A percentile compares a stretch with the other conserved stretches of the same genome.
Evolutionary conservation across 306 rosid genomes (phyloP).

Genomic region (Potentilla sterilis): DNA sequence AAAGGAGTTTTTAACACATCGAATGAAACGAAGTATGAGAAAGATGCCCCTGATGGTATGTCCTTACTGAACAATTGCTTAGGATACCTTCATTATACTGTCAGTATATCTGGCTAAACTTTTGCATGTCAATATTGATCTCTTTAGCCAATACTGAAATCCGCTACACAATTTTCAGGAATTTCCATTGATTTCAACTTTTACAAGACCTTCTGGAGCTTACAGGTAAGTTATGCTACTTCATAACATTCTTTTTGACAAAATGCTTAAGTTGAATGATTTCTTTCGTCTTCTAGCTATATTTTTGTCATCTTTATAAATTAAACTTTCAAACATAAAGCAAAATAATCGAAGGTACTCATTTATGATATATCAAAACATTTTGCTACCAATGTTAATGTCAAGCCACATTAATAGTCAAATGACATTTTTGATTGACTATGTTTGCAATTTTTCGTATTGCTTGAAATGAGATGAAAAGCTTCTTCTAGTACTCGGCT

Average conservation of each 20-base stretch:
- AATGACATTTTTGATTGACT: background rate
- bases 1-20: slow-evolving; percentile 99
- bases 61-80: slow-evolving; percentile 18
- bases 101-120: slow-evolving; percentile 1
- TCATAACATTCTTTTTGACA: slow-evolving; percentile 17
- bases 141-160: slow-evolving; percentile 19
- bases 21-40: slow-evolving; percentile 91
- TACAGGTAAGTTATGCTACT: slow-evolving; percentile 57
- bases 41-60: slow-evolving; percentile 80
- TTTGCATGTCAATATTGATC: background rate
- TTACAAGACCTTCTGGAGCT: slow-evolving; percentile 96
- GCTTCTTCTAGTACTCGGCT: background rate
- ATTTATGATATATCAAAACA: background rate
- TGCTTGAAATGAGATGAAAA: background rate
- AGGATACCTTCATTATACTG: slow-evolving; percentile 6
- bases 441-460: background rate
- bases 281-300: background rate
- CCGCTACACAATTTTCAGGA: slow-evolving; percentile 50
- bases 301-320: background rate
- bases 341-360: background rate
- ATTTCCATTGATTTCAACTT: slow-evolving; percentile 96
- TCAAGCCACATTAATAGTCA: background rate
- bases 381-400: background rate
- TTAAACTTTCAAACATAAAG: background rate
- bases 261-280: background rate